Evolutionary conservation across 129 eudicot species (phyloP).

Genomic region (Lactuca sativa): DNA sequence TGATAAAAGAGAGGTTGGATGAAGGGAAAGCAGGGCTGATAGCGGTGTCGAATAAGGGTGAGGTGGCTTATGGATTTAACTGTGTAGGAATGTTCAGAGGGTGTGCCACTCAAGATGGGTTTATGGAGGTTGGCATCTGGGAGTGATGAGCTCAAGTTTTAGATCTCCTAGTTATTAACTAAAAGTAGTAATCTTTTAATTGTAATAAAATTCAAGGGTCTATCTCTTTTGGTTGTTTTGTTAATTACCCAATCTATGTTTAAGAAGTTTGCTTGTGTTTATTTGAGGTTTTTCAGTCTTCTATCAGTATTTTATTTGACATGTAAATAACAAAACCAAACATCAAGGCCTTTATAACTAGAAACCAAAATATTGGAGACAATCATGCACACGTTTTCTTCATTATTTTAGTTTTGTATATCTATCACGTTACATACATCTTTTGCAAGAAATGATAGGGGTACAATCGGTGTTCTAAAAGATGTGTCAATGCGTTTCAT

Average conservation of each 20-base stretch:
- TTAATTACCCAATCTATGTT: neutral
- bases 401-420: neutral
- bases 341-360: neutral
- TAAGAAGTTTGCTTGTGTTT: too few species aligned
- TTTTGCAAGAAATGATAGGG: too few species aligned
- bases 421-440: too few species aligned
- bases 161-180: neutral
- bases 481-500: too few species aligned
- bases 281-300: too few species aligned
- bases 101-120: constrained; percentile 85
- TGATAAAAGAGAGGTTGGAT: constrained; percentile 72
- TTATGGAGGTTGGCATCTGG: constrained; percentile 93
- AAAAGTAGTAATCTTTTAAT: neutral
- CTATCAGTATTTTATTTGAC: too few species aligned
- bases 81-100: constrained; percentile 88
- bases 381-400: neutral
- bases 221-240: neutral
- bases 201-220: constrained; percentile 18
- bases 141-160: constrained; percentile 29
- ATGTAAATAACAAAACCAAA: too few species aligned
- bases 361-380: constrained; percentile 14
- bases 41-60: constrained; percentile 79
- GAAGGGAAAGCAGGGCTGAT: constrained; percentile 84
- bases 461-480: too few species aligned
- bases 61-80: constrained; percentile 85